phyloP scores from a whole-genome alignment of 1,284 basidiomycete genomes.

The Rhodotorula sp. region DNA sequence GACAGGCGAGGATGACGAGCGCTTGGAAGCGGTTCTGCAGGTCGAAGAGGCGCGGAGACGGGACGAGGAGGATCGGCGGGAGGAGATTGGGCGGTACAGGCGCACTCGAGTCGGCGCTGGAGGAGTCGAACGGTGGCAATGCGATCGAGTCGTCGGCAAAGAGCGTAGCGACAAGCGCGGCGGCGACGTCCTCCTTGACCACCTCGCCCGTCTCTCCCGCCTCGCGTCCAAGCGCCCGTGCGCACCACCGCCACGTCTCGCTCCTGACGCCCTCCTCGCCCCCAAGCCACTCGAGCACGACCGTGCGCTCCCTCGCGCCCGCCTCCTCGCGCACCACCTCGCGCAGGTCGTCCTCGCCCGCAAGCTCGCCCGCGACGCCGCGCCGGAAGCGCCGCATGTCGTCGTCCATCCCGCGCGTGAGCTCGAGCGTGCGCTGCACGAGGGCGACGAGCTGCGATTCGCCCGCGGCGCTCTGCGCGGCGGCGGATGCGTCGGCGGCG shows the following conservation, averaged over 20 bases:
- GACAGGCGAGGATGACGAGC: constrained; percentile 63
- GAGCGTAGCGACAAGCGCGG: constrained; percentile 37
- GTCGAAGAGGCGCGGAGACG: constrained; percentile 58
- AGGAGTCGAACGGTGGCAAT: constrained; percentile 39
- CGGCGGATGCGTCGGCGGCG: constrained; percentile 46
- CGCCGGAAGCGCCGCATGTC: constrained; percentile 65
- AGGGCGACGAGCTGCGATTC: constrained; percentile 54
- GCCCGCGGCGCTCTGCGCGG: background rate
- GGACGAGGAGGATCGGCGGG: constrained; percentile 65
- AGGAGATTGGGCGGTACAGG: constrained; percentile 54
- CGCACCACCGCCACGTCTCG: constrained; percentile 5
- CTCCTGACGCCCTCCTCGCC: constrained; percentile 49
- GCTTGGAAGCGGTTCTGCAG: constrained; percentile 71
- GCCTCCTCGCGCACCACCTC: constrained; percentile 59
- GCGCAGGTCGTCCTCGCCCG: constrained; percentile 59
- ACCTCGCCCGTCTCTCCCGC: background rate
- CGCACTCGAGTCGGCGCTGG: background rate
- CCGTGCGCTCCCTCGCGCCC: constrained; percentile 57
- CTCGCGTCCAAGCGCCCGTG: background rate
- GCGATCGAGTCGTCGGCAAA: constrained; percentile 32
- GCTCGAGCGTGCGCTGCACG: constrained; percentile 56
- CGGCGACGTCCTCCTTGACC: constrained; percentile 52
- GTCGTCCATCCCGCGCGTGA: constrained; percentile 63
- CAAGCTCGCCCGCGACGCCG: constrained; percentile 57
- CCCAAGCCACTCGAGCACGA: constrained; percentile 38